Percentiles rank a stretch among this genome's conserved stretches.
Conservation (phyloP, 495 filamentous ascomycete genomes). For the Corynascus novoguineensis region DNA sequence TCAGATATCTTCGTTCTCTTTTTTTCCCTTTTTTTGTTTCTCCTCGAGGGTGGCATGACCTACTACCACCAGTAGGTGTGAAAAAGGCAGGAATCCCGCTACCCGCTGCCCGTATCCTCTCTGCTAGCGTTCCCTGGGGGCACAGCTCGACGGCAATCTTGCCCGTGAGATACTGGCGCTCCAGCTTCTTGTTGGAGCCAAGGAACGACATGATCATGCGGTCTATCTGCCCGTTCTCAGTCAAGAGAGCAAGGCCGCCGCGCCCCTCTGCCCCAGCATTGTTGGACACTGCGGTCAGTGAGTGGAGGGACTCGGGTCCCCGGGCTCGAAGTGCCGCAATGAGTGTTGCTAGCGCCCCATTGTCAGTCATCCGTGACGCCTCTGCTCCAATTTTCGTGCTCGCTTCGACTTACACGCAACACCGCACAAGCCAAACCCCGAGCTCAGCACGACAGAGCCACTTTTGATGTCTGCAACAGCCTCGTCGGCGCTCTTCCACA, state of each 20-base stretch:
- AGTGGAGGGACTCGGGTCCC: conserved; percentile 42
- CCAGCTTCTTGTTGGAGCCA: conserved; percentile 59
- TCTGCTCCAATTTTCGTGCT: neutral
- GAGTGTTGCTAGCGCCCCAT: conserved; percentile 35
- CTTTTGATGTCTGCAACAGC: conserved; percentile 55
- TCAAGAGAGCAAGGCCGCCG: conserved; percentile 52
- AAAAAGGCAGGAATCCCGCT: conserved; percentile 65
- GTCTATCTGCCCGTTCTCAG: conserved; percentile 50
- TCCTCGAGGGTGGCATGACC: conserved; percentile 13
- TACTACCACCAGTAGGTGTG: conserved; percentile 56
- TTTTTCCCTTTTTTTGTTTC: too few species aligned
- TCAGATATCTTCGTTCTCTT: neutral
- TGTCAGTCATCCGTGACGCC: neutral
- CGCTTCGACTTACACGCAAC: conserved; percentile 47
- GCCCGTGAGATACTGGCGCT: conserved; percentile 57
- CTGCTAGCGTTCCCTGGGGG: conserved; percentile 60
- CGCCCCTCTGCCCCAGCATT: conserved; percentile 54
- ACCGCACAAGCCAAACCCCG: conserved; percentile 59
- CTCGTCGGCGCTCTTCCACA: conserved; percentile 54
- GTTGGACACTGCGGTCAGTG: conserved; percentile 60
- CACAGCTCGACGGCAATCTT: conserved; percentile 60
- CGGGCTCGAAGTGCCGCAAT: conserved; percentile 46
- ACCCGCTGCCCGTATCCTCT: conserved; percentile 56
- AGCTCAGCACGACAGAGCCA: conserved; percentile 53
- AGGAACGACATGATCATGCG: conserved; percentile 57